These are phyloP conservation scores for Cryphonectria parasitica DNA, from an alignment of 2,329 filamentous ascomycete species.

Conservation along the genomic window DNA sequence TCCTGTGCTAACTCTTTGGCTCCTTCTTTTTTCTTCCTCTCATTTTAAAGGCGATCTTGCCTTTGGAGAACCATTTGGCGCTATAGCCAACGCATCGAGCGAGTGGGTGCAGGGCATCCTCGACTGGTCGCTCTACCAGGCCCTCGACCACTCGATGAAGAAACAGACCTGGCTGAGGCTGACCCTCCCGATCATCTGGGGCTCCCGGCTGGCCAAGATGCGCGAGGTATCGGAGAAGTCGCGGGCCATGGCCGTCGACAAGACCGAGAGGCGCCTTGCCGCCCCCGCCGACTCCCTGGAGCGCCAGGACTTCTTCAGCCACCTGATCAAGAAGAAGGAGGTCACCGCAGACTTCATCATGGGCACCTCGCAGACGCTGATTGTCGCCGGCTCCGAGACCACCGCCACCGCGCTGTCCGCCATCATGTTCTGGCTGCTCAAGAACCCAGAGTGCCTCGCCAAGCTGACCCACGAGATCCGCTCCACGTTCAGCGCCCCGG, in stretches of 20 bases:
- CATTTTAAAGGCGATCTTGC: conserved; percentile 34
- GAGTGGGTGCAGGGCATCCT: conserved; percentile 22
- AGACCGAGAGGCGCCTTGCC: conserved; percentile 18
- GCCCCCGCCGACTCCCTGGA: conserved; percentile 10
- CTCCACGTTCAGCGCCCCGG: conserved; percentile 38
- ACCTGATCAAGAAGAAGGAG: conserved; percentile 24
- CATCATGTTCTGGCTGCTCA: conserved; percentile 32
- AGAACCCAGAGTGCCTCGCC: conserved; percentile 33
- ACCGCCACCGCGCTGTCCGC: conserved; percentile 28
- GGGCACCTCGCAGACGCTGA: conserved; percentile 18
- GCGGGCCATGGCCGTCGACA: conserved; percentile 11
- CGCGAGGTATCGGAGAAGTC: not conserved
- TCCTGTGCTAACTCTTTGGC: not conserved
- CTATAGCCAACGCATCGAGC: conserved; percentile 28
- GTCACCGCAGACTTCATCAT: conserved; percentile 11
- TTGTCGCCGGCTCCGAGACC: conserved; percentile 30
- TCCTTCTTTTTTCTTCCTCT: not conserved
- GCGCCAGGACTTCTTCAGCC: conserved; percentile 23
- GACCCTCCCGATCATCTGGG: conserved; percentile 5
- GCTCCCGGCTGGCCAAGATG: not conserved
- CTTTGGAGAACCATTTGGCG: conserved; percentile 26
- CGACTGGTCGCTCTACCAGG: conserved; percentile 13
- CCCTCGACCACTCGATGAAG: not conserved
- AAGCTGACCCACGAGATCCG: conserved; percentile 46
- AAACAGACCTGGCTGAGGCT: not conserved